Conservation (phyloP, 306 rosid genomes). For the Pyrus betulifolia region DNA sequence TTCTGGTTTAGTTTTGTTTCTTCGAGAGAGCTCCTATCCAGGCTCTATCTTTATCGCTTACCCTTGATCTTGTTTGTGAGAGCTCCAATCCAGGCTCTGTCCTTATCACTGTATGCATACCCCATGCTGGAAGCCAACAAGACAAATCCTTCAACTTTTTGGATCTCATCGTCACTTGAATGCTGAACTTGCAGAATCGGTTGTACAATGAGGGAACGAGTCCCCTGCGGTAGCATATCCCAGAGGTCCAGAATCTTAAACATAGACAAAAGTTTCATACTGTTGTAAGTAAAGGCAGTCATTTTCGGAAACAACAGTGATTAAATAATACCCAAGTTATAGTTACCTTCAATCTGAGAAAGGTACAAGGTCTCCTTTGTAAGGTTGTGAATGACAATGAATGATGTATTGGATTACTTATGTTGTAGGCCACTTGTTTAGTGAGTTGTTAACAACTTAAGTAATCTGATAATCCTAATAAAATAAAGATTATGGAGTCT, state of each 20-base stretch:
- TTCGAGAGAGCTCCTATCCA: slow-evolving; percentile 64
- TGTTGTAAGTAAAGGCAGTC: slow-evolving; percentile 10
- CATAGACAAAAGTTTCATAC: not conserved
- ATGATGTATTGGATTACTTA: too few relatives aligned
- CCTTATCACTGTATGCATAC: slow-evolving; percentile 69
- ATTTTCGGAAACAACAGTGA: not conserved
- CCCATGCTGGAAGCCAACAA: slow-evolving; percentile 58
- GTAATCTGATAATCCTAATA: too few relatives aligned
- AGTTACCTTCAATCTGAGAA: slow-evolving; percentile 64
- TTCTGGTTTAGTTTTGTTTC: slow-evolving; percentile 33
- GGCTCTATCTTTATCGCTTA: slow-evolving; percentile 47
- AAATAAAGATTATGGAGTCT: too few relatives aligned
- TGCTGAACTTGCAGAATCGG: slow-evolving; percentile 41
- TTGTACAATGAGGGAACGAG: slow-evolving; percentile 62
- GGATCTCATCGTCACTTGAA: slow-evolving; percentile 22
- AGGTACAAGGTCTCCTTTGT: slow-evolving; percentile 65
- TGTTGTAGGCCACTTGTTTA: too few relatives aligned
- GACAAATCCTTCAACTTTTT: slow-evolving; percentile 47
- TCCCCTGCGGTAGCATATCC: slow-evolving; percentile 64
- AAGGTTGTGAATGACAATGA: too few relatives aligned
- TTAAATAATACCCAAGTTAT: not conserved
- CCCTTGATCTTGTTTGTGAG: slow-evolving; percentile 57
- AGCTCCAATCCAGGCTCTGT: slow-evolving; percentile 76
- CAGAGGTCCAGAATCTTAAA: slow-evolving; percentile 69
- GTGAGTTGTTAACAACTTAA: too few relatives aligned